These are phyloP conservation scores for Gardenia jasminoides DNA, from an alignment of 257 asterid species.

Conservation along the genomic window DNA sequence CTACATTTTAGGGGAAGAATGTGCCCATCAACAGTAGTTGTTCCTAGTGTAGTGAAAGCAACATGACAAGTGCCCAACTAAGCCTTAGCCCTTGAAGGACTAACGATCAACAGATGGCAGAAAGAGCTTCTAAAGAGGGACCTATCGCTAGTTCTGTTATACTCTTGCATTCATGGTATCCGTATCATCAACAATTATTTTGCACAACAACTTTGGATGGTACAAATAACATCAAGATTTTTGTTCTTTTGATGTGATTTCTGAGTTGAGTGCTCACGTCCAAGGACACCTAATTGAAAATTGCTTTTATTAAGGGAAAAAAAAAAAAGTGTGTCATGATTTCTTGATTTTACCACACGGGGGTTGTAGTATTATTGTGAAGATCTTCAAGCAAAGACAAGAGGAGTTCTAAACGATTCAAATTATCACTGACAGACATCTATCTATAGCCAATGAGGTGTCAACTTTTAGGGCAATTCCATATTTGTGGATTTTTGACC, in stretches of 20 bases:
- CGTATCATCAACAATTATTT: neutral
- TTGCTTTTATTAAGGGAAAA: no score
- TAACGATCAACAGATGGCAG: no score
- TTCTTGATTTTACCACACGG: neutral
- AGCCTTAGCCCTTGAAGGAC: no score
- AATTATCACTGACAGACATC: neutral
- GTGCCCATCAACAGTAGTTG: constrained; percentile 17
- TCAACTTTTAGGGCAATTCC: neutral
- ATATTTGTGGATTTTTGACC: neutral
- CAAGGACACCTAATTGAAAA: neutral
- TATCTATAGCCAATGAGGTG: neutral
- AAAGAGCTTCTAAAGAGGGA: neutral
- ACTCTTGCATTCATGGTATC: neutral
- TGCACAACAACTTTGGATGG: neutral
- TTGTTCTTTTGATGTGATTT: constrained; percentile 5
- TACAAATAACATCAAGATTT: neutral
- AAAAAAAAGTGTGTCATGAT: neutral
- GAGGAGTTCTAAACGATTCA: neutral
- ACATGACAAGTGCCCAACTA: constrained; percentile 1
- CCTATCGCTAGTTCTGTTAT: neutral
- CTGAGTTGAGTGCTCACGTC: constrained; percentile 3
- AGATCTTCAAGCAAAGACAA: neutral
- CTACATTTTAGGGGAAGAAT: constrained; percentile 25
- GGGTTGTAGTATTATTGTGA: neutral
- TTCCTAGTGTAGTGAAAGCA: constrained; percentile 16